A percentile compares a stretch with the other conserved stretches of the same genome.
phyloP scores from a whole-genome alignment of 805 yeast species.

The Zygotorulaspora sp. region DNA sequence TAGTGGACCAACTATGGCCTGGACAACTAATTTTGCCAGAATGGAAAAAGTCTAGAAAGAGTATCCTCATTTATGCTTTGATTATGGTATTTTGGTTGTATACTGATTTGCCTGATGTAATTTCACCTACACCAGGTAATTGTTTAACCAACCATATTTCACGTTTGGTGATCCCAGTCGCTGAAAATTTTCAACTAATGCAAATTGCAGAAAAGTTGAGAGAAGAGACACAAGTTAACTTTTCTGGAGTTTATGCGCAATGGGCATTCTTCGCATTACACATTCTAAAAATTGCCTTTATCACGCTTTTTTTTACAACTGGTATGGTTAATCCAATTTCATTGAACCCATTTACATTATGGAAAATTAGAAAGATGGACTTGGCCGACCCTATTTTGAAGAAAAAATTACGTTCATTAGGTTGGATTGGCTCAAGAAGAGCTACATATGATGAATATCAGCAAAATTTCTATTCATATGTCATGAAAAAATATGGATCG shows the following conservation, averaged over 20 bases:
- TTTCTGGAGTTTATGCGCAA: slow-evolving; percentile 47
- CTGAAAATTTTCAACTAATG: slow-evolving; percentile 37
- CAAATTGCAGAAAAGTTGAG: slow-evolving; percentile 45
- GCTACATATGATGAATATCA: slow-evolving; percentile 67
- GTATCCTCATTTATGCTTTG: slow-evolving; percentile 14
- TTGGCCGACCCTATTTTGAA: slow-evolving; percentile 30
- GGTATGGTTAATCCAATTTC: slow-evolving; percentile 79
- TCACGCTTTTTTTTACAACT: slow-evolving; percentile 54
- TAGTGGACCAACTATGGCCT: slow-evolving; percentile 71
- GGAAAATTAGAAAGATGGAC: slow-evolving; percentile 34
- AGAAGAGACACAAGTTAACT: slow-evolving; percentile 44
- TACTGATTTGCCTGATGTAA: slow-evolving; percentile 84
- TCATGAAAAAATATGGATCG: slow-evolving; percentile 66
- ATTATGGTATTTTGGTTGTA: slow-evolving; percentile 70
- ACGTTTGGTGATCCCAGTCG: slow-evolving; percentile 30
- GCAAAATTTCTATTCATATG: slow-evolving; percentile 59
- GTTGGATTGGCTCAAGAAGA: slow-evolving; percentile 93
- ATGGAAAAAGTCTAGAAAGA: slow-evolving; percentile 26
- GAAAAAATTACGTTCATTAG: slow-evolving; percentile 53
- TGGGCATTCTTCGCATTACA: slow-evolving; percentile 70
- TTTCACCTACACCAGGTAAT: slow-evolving; percentile 90
- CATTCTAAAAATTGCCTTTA: slow-evolving; percentile 50
- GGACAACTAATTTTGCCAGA: slow-evolving; percentile 67
- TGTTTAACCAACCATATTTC: slow-evolving; percentile 64
- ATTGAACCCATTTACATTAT: slow-evolving; percentile 38